Conservation (phyloP, 768 basidiomycete species). For the Hypsizygus marmoreus region DNA sequence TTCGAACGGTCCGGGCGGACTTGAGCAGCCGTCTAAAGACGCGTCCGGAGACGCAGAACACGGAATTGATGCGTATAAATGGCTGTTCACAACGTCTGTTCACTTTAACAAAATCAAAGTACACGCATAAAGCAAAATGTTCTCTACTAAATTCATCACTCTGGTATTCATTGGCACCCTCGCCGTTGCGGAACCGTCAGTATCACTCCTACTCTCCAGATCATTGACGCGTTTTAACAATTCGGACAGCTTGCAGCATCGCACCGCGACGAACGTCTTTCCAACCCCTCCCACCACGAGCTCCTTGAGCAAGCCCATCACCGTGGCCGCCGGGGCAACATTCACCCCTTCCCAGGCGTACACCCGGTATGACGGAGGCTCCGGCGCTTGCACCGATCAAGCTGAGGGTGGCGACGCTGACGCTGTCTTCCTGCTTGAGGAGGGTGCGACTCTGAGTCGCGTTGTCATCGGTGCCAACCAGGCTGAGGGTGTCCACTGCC, state of each 20-base stretch:
- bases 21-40: too few species aligned
- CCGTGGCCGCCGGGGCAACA: conserved; percentile 31
- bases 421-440: conserved; percentile 41
- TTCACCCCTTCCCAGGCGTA: conserved; percentile 37
- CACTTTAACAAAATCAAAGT: too few species aligned
- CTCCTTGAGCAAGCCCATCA: conserved; percentile 35
- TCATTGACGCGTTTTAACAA: conserved; percentile 27
- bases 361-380: conserved; percentile 40
- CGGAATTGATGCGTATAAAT: too few species aligned
- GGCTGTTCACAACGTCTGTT: too few species aligned
- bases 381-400: conserved; percentile 39
- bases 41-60: too few species aligned
- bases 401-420: conserved; percentile 40
- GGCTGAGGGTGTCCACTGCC: conserved; percentile 42
- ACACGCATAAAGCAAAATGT: neutral
- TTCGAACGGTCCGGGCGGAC: too few species aligned
- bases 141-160: neutral
- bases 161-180: neutral
- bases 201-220: neutral
- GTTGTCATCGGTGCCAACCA: conserved; percentile 44
- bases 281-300: conserved; percentile 30
- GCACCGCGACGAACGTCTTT: conserved; percentile 26
- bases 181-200: conserved; percentile 3
- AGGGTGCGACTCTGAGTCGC: conserved; percentile 40
- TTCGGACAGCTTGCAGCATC: conserved; percentile 24